phyloP scores from a whole-genome alignment of 805 yeast genomes.

The Cyberlindnera subsufficiens region DNA sequence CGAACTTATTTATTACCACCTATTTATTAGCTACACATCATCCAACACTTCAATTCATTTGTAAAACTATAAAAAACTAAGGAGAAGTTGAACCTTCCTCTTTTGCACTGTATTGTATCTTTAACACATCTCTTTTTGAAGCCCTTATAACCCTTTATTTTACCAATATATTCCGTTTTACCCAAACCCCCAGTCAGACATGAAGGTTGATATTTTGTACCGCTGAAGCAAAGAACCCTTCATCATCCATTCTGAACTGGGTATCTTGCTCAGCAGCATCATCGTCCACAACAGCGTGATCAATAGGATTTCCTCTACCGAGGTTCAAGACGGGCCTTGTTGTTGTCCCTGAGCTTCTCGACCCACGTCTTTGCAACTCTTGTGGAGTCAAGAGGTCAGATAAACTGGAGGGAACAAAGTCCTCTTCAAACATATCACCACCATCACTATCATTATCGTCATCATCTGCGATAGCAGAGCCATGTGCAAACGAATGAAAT shows the following conservation, averaged over 20 bases:
- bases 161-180: neutral
- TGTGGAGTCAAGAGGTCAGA: conserved; percentile 52
- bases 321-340: conserved; percentile 9
- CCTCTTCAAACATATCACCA: conserved; percentile 48
- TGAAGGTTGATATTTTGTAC: neutral
- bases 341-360: conserved; percentile 36
- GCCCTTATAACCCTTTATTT: neutral
- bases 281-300: neutral
- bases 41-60: neutral
- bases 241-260: conserved; percentile 33
- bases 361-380: conserved; percentile 64
- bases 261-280: conserved; percentile 26
- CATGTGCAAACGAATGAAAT: conserved; percentile 2
- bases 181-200: neutral
- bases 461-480: conserved; percentile 31
- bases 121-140: neutral
- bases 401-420: conserved; percentile 74
- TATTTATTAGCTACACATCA: neutral
- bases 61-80: neutral
- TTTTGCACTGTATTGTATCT: neutral
- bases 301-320: neutral
- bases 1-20: no score
- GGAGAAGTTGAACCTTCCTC: neutral
- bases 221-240: neutral
- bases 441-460: conserved; percentile 7